Conservation (phyloP, 345 rosid genomes). For the Eucalyptus globulus region DNA sequence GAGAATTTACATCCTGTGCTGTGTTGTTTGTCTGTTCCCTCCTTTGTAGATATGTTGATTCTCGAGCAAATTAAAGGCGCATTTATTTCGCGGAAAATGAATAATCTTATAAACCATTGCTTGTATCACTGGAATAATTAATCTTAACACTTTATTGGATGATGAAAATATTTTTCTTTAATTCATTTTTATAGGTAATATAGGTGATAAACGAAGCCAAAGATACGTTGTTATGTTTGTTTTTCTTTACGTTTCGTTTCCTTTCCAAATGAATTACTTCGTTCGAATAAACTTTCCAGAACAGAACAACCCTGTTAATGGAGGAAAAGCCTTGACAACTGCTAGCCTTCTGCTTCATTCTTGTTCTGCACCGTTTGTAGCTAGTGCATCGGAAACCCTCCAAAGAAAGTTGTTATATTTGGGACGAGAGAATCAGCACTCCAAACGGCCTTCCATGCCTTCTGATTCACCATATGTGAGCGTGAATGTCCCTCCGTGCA, state of each 20-base stretch:
- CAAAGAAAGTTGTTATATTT: no score
- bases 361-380: no score
- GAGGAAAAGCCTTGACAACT: background rate
- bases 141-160: no score
- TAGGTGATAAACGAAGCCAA: fast-evolving
- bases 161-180: no score
- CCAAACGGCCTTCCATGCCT: background rate
- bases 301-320: background rate
- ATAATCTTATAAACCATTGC: fast-evolving
- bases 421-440: background rate
- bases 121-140: no score
- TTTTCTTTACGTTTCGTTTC: background rate
- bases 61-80: background rate
- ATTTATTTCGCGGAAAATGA: no score
- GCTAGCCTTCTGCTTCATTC: no score
- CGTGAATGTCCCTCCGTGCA: background rate
- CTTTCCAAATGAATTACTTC: background rate
- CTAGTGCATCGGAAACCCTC: no score
- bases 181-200: no score
- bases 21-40: background rate
- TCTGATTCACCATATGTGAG: background rate
- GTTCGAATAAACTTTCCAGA: background rate
- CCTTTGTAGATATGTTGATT: background rate
- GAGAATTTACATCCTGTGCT: background rate
- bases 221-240: background rate